A percentile compares a stretch with the other conserved stretches of the same genome.
Evolutionary conservation across 2,329 filamentous ascomycete genomes (phyloP).

Genomic region (Arthrobotrys musiformis): DNA sequence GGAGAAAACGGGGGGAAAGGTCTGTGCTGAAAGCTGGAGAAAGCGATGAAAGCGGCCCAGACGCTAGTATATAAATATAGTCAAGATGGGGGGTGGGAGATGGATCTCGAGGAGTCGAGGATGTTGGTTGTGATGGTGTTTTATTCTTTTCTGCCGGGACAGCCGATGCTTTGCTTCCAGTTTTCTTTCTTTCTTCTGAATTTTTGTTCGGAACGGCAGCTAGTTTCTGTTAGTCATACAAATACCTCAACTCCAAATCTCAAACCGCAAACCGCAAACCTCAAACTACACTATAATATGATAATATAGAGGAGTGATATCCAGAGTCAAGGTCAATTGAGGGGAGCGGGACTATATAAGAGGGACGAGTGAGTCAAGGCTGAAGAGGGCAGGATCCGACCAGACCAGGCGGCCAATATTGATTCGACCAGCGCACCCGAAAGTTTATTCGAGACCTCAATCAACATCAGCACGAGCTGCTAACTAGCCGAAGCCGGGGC

Average conservation of each 20-base stretch:
- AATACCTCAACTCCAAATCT: no score
- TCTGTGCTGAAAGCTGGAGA: constrained; percentile 13
- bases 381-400: constrained; percentile 13
- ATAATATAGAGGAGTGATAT: no score
- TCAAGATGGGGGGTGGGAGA: neutral
- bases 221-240: constrained; percentile 47
- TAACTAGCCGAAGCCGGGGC: constrained; percentile 12
- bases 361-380: constrained; percentile 1
- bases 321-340: neutral
- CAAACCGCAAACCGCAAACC: no score
- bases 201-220: neutral
- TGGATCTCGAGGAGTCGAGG: no score
- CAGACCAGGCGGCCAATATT: neutral
- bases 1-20: neutral
- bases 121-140: neutral
- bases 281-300: no score
- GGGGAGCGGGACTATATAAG: neutral
- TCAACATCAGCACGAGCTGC: neutral
- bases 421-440: neutral
- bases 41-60: neutral
- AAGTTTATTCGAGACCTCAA: neutral
- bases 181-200: no score
- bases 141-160: constrained; percentile 9
- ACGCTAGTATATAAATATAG: neutral
- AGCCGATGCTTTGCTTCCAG: neutral